Conservation (phyloP, 345 rosid genomes). For the Boechera divaricarpa region DNA sequence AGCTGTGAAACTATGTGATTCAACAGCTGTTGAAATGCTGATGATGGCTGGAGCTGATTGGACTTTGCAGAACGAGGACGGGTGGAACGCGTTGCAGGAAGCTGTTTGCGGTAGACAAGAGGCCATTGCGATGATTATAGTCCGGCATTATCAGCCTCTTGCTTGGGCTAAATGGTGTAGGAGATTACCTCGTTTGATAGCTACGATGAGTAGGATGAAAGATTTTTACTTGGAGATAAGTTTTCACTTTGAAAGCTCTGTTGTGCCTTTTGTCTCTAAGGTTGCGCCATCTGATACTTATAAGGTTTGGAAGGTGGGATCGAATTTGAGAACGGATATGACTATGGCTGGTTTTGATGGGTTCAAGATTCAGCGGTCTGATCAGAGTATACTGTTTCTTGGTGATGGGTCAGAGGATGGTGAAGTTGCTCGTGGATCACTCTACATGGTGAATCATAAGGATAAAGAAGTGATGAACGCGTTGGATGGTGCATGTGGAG, state of each 20-base stretch:
- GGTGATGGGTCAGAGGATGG: slow-evolving; percentile 96
- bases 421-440: slow-evolving; percentile 72
- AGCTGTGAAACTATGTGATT: slow-evolving; percentile 90
- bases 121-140: slow-evolving; percentile 74
- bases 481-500: slow-evolving; percentile 87
- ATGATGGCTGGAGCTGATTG: slow-evolving; percentile 96
- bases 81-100: slow-evolving; percentile 98
- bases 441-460: slow-evolving; percentile 91
- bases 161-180: slow-evolving; percentile 99
- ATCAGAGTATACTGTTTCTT: slow-evolving; percentile 90
- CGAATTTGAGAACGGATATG: slow-evolving; percentile 96
- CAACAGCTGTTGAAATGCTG: slow-evolving; percentile 81
- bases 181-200: slow-evolving; percentile 86
- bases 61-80: slow-evolving; percentile 92
- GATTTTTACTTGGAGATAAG: slow-evolving; percentile 97
- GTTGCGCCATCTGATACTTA: slow-evolving; percentile 98
- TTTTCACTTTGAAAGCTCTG: slow-evolving; percentile 94
- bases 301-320: slow-evolving; percentile 93
- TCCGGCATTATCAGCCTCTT: slow-evolving; percentile 82
- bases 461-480: slow-evolving; percentile 95
- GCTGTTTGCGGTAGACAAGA: slow-evolving; percentile 89
- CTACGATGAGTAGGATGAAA: slow-evolving; percentile 82
- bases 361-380: slow-evolving; percentile 83
- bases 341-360: slow-evolving; percentile 99
- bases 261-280: slow-evolving; percentile 88